These are phyloP conservation scores for Galerina marginata DNA, from an alignment of 768 basidiomycete species.

Conservation along the genomic window DNA sequence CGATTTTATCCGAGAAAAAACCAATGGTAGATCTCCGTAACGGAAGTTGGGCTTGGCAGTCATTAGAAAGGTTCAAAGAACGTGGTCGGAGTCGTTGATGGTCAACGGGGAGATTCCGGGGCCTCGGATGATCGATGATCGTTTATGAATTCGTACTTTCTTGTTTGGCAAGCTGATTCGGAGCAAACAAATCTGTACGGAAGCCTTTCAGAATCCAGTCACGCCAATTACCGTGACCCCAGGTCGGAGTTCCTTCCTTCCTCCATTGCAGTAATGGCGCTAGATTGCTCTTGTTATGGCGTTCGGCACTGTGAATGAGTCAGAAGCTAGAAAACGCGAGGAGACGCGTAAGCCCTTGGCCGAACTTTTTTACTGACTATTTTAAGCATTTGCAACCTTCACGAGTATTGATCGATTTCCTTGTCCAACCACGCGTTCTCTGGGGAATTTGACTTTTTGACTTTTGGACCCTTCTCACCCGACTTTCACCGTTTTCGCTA, in stretches of 20 bases:
- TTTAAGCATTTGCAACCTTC: neutral
- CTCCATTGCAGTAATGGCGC: no score
- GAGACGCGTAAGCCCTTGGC: neutral
- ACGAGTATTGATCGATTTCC: neutral
- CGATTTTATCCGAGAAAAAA: conserved; percentile 20
- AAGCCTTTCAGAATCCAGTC: no score
- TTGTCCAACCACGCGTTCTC: no score
- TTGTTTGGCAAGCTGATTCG: neutral
- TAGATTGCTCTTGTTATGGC: no score
- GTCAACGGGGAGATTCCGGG: no score
- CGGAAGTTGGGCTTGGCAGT: neutral
- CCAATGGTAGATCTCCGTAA: neutral
- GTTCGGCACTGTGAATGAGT: neutral
- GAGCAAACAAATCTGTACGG: neutral
- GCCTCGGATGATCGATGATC: no score
- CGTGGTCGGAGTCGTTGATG: no score
- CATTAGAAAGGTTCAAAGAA: neutral
- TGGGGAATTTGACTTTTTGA: neutral
- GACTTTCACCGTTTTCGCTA: neutral
- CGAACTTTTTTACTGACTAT: neutral
- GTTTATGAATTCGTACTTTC: neutral
- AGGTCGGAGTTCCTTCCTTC: no score
- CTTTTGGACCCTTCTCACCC: neutral
- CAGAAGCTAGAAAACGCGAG: neutral
- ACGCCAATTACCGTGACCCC: no score